Evolutionary conservation across 345 rosid species (phyloP).

Genomic region (Eucalyptus dawsonii): DNA sequence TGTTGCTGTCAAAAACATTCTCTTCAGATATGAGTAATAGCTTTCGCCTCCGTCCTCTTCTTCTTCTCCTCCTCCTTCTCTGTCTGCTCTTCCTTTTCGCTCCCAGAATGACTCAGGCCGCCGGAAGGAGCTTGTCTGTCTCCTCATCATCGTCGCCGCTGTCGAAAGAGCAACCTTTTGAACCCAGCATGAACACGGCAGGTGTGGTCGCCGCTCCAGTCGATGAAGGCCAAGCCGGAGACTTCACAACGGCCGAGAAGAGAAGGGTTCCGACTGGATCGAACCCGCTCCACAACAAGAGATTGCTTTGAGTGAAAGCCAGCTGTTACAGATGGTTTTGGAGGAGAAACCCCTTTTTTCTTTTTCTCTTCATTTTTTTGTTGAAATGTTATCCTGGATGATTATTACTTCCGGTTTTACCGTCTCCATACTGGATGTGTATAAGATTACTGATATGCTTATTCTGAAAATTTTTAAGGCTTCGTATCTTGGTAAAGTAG

Average conservation of each 20-base stretch:
- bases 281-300: conserved; percentile 42
- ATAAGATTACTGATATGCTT: neutral
- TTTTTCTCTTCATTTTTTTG: neutral
- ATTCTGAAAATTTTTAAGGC: neutral
- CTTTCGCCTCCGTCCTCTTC: neutral
- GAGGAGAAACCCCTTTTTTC: neutral
- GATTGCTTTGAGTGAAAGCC: neutral
- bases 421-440: neutral
- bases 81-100: neutral
- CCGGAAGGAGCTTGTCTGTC: neutral
- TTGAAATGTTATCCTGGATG: neutral
- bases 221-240: neutral
- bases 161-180: neutral
- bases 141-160: neutral
- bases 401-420: neutral
- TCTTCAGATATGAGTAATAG: neutral
- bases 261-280: conserved; percentile 36
- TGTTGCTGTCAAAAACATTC: neutral
- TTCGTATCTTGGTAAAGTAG: neutral
- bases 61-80: neutral
- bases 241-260: conserved; percentile 12
- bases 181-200: neutral
- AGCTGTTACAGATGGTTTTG: neutral
- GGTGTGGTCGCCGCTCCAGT: neutral
- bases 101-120: neutral